Evolutionary conservation across 176 grass and related monocot genomes (phyloP).

Genomic region (Themeda triandra): DNA sequence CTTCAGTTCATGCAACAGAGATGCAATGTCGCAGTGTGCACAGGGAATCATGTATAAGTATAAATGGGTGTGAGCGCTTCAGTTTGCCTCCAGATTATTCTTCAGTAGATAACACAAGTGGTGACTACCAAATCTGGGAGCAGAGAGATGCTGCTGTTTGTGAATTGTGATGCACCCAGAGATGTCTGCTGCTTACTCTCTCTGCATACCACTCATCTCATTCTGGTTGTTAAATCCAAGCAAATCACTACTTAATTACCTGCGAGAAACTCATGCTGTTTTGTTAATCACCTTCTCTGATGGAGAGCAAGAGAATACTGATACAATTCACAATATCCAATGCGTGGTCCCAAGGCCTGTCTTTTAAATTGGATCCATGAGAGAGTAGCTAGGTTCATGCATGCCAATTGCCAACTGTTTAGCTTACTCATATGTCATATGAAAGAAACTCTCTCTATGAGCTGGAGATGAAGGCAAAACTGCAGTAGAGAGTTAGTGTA

Average conservation of each 20-base stretch:
- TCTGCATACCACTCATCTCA: background rate
- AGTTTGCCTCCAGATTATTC: background rate
- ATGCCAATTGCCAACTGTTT: background rate
- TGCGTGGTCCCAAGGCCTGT: background rate
- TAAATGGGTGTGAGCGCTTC: background rate
- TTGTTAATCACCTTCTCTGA: background rate
- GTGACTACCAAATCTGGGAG: constrained; percentile 3
- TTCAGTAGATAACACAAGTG: background rate
- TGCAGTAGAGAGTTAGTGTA: background rate
- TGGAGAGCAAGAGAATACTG: background rate
- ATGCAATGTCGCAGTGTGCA: background rate
- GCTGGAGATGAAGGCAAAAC: background rate
- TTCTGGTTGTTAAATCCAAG: background rate
- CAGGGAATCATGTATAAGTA: constrained; percentile 9
- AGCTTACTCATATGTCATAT: background rate
- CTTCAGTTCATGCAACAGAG: background rate
- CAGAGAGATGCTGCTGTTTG: background rate
- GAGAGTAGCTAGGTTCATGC: background rate
- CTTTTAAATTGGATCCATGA: background rate
- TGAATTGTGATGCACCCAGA: background rate
- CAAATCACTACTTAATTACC: background rate
- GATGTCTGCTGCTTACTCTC: background rate
- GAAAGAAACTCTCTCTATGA: background rate
- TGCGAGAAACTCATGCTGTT: background rate
- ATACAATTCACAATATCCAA: background rate